phyloP scores from a whole-genome alignment of 495 filamentous ascomycete genomes.

The Penicillium flavigenum region DNA sequence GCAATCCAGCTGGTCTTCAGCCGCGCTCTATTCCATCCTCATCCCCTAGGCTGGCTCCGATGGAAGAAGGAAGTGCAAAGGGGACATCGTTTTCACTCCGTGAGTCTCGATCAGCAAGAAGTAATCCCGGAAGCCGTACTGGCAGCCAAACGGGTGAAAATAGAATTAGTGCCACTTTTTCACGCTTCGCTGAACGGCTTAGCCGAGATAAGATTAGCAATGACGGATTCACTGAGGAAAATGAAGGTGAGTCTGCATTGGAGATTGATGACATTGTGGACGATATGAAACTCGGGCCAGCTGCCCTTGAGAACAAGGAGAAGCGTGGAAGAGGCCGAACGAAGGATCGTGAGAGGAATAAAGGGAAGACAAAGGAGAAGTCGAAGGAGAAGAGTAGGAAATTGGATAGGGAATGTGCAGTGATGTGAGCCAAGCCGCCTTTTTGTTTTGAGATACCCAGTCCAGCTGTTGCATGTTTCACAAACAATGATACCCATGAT shows the following conservation, averaged over 20 bases:
- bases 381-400: slow-evolving; percentile 47
- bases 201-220: slow-evolving; percentile 44
- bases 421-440: slow-evolving; percentile 49
- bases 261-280: slow-evolving; percentile 32
- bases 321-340: slow-evolving; percentile 32
- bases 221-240: slow-evolving; percentile 31
- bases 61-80: slow-evolving; percentile 51
- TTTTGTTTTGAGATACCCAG: slow-evolving; percentile 10
- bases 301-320: slow-evolving; percentile 30
- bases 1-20: slow-evolving; percentile 35
- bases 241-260: slow-evolving; percentile 30
- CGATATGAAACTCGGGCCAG: slow-evolving; percentile 29
- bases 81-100: slow-evolving; percentile 56
- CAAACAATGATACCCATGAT: slow-evolving; percentile 27
- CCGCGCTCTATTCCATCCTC: slow-evolving; percentile 47
- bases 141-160: slow-evolving; percentile 67
- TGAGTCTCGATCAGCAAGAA: slow-evolving; percentile 55
- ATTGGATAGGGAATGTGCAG: slow-evolving; percentile 70
- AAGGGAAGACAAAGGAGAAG: slow-evolving; percentile 41
- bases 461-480: slow-evolving; percentile 19
- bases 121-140: slow-evolving; percentile 62
- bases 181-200: slow-evolving; percentile 58
- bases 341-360: slow-evolving; percentile 25
- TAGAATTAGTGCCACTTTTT: slow-evolving; percentile 64
- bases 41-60: slow-evolving; percentile 46